Evolutionary conservation across 129 eudicot species (phyloP), one percentile per base, ranked within the genome.

Genomic region (Saussurea involucrata): DNA sequence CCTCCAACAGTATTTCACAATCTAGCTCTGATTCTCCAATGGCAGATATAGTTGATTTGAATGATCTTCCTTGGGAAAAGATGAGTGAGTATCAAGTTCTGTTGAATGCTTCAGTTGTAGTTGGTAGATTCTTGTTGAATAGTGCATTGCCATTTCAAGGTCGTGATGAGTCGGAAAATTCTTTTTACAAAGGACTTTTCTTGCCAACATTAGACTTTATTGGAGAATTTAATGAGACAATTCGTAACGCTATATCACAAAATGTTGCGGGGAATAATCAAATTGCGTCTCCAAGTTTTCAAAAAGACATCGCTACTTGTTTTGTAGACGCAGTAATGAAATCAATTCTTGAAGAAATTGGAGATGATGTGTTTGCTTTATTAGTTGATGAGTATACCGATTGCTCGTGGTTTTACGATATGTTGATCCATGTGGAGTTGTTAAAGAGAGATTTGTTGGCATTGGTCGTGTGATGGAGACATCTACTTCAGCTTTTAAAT

Each of bases 291-390:
- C 53, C 53, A 42, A 42, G 53, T 42, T 22, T 64, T 25, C 36
- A 22, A 64, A 22, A 64, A 25, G 36, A 64, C 5, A 64, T 64
- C 8, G 69, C 31, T 13, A 22, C n/a, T 8, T 25, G 32, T 4
- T 25, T 29, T 64, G 28, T 29, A 64, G 9, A 25, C 0, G 13
- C 8, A 29, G 17, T 29, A n/a, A 64, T 18, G 28, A 64, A 64
- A 12, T 13, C 32, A 13, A 25, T 64, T 64, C 69, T 64, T n/a
- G 69, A 64, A 29, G 69, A 64, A 11, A 64, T 64, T 64, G 69
- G 69, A 25, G 69, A 64, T 64, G 69, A 64, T 64, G 27, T 64
- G n/a, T 64, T 64, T 64, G 17, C 69, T n/a, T 29, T 64, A 12
- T 64, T 64, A 64, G 69, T 64, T 64, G 69, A 64, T 25, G 69